phyloP scores from a whole-genome alignment of 768 basidiomycete species.

The Cystofilobasidium bisporidii region DNA sequence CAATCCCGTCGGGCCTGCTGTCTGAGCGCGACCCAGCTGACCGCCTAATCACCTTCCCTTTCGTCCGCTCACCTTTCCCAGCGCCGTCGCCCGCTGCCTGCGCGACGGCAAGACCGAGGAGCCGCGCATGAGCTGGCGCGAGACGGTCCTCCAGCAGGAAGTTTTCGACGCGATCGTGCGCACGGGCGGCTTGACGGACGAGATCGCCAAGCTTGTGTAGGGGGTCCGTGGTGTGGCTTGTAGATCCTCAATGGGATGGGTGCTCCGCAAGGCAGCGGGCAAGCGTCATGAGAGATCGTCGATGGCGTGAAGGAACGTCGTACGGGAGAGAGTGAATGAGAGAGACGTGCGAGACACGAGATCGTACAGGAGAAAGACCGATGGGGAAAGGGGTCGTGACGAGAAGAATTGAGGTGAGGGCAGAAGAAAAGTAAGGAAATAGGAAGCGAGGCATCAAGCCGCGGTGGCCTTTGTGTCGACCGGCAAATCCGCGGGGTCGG shows the following conservation, averaged over 20 bases:
- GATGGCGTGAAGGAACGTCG: too few species aligned
- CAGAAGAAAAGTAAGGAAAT: background rate
- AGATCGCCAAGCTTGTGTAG: background rate
- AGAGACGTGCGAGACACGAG: too few species aligned
- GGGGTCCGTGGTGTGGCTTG: too few species aligned
- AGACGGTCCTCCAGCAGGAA: constrained; percentile 69
- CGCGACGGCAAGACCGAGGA: constrained; percentile 66
- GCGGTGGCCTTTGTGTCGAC: too few species aligned
- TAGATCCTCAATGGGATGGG: too few species aligned
- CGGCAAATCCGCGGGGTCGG: background rate
- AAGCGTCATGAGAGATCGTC: too few species aligned
- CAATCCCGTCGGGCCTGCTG: background rate
- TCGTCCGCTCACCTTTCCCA: background rate
- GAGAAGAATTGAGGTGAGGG: background rate
- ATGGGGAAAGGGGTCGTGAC: background rate
- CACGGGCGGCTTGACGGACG: constrained; percentile 9
- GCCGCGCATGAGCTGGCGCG: constrained; percentile 62
- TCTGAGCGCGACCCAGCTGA: background rate
- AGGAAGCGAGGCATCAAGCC: too few species aligned
- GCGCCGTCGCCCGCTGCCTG: constrained; percentile 67
- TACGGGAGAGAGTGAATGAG: too few species aligned
- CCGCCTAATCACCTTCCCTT: background rate
- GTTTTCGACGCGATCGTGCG: constrained; percentile 69
- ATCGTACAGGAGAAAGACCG: too few species aligned
- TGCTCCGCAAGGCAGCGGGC: too few species aligned